phyloP scores from a whole-genome alignment of 257 asterid genomes.

The Mentha longifolia region DNA sequence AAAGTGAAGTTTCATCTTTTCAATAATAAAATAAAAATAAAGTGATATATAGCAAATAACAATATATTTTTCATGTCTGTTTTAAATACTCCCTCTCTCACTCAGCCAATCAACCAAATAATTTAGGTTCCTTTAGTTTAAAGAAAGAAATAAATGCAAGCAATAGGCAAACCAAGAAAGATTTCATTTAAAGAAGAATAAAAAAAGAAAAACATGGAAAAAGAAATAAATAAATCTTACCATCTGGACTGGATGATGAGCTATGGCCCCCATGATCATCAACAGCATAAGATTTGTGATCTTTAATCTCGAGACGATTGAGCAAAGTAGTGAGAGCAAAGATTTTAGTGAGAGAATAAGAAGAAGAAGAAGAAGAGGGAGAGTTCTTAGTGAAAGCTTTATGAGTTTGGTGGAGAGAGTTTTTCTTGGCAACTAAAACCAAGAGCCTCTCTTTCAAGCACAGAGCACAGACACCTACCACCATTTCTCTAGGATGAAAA shows the following conservation, averaged over 20 bases:
- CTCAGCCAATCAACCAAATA: not conserved
- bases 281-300: constrained; percentile 35
- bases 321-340: constrained; percentile 62
- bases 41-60: too few relatives aligned
- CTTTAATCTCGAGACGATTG: constrained; percentile 53
- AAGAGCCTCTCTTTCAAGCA: constrained; percentile 80
- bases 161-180: too few relatives aligned
- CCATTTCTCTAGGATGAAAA: constrained; percentile 67
- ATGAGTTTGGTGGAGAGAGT: constrained; percentile 25
- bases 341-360: constrained; percentile 51
- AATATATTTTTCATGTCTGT: not conserved
- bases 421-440: constrained; percentile 56
- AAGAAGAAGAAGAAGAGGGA: constrained; percentile 32
- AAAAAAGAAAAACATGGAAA: not conserved
- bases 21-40: too few relatives aligned
- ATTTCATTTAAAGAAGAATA: not conserved
- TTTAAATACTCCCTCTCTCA: not conserved
- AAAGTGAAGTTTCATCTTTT: too few relatives aligned
- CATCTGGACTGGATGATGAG: constrained; percentile 67
- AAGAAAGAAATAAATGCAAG: too few relatives aligned
- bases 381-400: constrained; percentile 19
- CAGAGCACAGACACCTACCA: constrained; percentile 77
- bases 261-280: constrained; percentile 21
- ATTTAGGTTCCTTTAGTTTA: too few relatives aligned
- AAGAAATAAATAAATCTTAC: constrained; percentile 32